phyloP scores from a whole-genome alignment of 2,329 filamentous ascomycete species.

The Allantophomopsis cytisporea region DNA sequence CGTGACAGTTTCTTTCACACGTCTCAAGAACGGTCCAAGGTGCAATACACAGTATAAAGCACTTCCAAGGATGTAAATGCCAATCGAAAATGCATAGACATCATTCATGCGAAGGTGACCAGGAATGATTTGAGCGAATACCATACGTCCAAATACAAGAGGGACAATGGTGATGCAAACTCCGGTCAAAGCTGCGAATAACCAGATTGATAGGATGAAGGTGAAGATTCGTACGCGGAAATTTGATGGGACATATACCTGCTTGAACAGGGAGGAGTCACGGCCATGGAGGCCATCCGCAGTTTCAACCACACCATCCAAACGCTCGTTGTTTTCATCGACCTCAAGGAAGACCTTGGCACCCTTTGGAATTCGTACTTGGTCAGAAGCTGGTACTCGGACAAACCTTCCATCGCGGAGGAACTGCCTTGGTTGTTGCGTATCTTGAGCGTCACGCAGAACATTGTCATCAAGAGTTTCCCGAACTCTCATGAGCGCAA shows the following conservation, averaged over 20 bases:
- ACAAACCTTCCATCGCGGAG: slow-evolving; percentile 70
- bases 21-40: slow-evolving; percentile 21
- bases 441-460: slow-evolving; percentile 3
- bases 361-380: slow-evolving; percentile 85
- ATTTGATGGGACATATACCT: slow-evolving; percentile 71
- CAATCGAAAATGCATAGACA: slow-evolving; percentile 89
- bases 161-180: slow-evolving; percentile 78
- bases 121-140: slow-evolving; percentile 65
- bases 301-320: slow-evolving; percentile 42
- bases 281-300: slow-evolving; percentile 41
- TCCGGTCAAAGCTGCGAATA: slow-evolving; percentile 81
- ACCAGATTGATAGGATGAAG: slow-evolving; percentile 85
- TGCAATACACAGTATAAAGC: slow-evolving; percentile 48
- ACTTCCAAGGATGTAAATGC: slow-evolving; percentile 67
- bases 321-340: slow-evolving; percentile 48
- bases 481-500: slow-evolving; percentile 30
- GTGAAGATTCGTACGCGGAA: slow-evolving; percentile 70
- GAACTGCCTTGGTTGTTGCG: slow-evolving; percentile 24
- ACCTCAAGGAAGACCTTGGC: slow-evolving; percentile 69
- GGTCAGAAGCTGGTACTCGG: slow-evolving; percentile 85
- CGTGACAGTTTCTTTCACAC: slow-evolving; percentile 13
- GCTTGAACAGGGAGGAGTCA: slow-evolving; percentile 32
- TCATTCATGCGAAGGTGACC: slow-evolving; percentile 70
- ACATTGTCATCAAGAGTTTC: slow-evolving; percentile 12
- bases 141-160: slow-evolving; percentile 66